Base-by-base conservation (phyloP, 306 rosid genomes). In the Pterocarpus santalinus region DNA sequence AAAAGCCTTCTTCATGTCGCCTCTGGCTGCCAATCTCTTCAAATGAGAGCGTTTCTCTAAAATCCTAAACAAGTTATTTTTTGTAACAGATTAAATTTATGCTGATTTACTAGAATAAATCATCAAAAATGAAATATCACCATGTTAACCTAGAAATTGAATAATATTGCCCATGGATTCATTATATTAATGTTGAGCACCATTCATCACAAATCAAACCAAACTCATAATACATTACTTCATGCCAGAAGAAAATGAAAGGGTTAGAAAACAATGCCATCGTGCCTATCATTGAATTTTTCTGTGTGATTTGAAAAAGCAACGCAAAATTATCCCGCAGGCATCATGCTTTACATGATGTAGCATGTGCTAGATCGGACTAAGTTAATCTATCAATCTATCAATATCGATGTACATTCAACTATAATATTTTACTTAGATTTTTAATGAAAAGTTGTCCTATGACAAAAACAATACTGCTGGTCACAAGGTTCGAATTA, bases 1-100 rank as follows among this genome's bases (percentile, higher is more conserved):
- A 58, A 92, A 88, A 57, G 97, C 89, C 84, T 92, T 94, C 83
- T 91, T 83, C 82, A 90, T 82, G 55, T 85, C 86, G 44, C 85
- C 90, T 69, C 89, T 61, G n/a, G 38, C 84, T 33, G 87, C 69
- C 92, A 92, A 84, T 73, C 79, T 78, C 81, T 72, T 80, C 61
- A 30, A 49, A 60, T 47, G 52, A 12, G 32, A 74, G 32, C 22
- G 53, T 57, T 65, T 39, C 62, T 69, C 78, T 55, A n/a, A 78
- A 78, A 33, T 68, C 41, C 30, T 38, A 8, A 52, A 43, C 28
- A 76, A 56, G 0, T 63, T 62, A 7, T 46, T 41, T 57, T 38
- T 22, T 8, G 28, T 22, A 22, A 22, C 28, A 22, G 28, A 22
- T 22, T 22, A 77, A 53, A 58, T 74, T 41, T 43, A 56, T 39